phyloP scores from a whole-genome alignment of 2,329 filamentous ascomycete species.

The Alternaria sp. region DNA sequence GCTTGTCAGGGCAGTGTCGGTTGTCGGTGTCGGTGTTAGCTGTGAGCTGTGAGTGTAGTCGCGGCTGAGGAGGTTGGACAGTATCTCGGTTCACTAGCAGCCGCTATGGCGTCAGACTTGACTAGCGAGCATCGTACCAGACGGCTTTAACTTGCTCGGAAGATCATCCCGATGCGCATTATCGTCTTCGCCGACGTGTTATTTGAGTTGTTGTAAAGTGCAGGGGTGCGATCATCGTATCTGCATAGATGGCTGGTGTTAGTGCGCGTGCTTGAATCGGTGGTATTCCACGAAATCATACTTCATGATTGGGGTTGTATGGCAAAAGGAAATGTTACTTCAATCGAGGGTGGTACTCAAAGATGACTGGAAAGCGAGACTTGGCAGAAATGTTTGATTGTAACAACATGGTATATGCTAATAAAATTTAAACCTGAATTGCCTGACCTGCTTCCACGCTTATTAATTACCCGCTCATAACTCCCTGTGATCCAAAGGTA shows the following conservation, averaged over 20 bases:
- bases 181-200: neutral
- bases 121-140: neutral
- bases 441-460: neutral
- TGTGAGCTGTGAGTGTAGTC: neutral
- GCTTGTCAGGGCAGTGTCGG: neutral
- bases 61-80: no score
- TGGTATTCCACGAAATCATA: neutral
- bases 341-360: neutral
- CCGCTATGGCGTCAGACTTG: neutral
- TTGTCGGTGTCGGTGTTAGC: neutral
- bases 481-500: neutral
- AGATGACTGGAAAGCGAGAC: neutral
- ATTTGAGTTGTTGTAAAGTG: neutral
- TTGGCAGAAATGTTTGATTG: neutral
- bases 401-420: neutral
- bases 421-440: neutral
- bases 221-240: neutral
- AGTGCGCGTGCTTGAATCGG: neutral
- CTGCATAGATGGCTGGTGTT: neutral
- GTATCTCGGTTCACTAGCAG: neutral
- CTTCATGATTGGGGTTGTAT: neutral
- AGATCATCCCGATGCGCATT: neutral
- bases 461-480: neutral
- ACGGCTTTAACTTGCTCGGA: neutral
- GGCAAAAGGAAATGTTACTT: neutral